Base-by-base conservation (phyloP, 257 asterid species). In the Nicotiana sylvestris region DNA sequence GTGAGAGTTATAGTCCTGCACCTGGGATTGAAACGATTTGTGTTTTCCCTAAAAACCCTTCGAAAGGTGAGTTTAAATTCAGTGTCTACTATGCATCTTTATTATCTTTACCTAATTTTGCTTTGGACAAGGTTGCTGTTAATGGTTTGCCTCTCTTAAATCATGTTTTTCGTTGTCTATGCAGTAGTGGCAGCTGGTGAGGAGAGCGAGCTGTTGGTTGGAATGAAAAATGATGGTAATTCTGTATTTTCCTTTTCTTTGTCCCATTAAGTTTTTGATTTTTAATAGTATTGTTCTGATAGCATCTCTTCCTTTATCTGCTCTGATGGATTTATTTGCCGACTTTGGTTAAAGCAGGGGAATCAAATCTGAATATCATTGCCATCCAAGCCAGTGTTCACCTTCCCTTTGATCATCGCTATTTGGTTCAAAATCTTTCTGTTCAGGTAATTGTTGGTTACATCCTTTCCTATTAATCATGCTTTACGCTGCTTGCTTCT, bases 171-270 rank as follows among this genome's bases (percentile, higher is more conserved):
- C 46, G 9, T 86, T 70, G 87, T 92, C 81, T 51, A 65, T 57
- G 76, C 93, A 96, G 99, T 82, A 80, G 87, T 93, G 68, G 84
- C 76, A 35, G 98, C 98, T 39, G 99, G 99, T 9, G 98, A 90
- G 90, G 98, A 96, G 81, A 87, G 92, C 56, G 98, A 93, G 84
- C 95, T 96, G 82, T 85, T 96, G 11, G 98, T 94, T 89, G 99
- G 99, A 82, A 79, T 96, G 32, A 91, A 93, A 87, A 92, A 96
- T 85, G 97, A 92, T n/a, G 98, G 99, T 96, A 94, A 80, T 84
- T 56, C 76, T 86, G 68, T 77, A 67, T 25, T 46, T 81, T 85
- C 55, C 77, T 78, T 37, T 30, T 62, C 15, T 66, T 30, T 72
- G 70, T 16, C 32, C 49, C 17, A 64, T 37, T 46, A 65, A 3